Evolutionary conservation across 352 stramenopile genomes (phyloP).

Genomic region (Pelagophyceae sp.): DNA sequence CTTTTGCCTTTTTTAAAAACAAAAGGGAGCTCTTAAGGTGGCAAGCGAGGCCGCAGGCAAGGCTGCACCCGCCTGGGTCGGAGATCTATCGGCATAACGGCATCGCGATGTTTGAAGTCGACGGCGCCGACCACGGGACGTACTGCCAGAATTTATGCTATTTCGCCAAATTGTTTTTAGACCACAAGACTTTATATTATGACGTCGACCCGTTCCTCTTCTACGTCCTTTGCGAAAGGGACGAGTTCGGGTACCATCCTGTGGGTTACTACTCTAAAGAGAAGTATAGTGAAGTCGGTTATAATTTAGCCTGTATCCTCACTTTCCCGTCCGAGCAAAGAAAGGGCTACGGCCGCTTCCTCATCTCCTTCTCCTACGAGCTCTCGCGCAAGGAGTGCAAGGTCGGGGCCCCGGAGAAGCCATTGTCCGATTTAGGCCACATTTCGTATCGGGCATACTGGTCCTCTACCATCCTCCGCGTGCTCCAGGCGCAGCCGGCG

Average conservation of each 20-base stretch:
- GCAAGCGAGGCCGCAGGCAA: slow-evolving; percentile 37
- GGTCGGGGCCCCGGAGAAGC: slow-evolving; percentile 75
- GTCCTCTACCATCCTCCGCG: slow-evolving; percentile 56
- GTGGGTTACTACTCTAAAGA: slow-evolving; percentile 85
- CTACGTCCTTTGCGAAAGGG: slow-evolving; percentile 73
- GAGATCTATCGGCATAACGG: slow-evolving; percentile 37
- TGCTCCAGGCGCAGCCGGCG: slow-evolving; percentile 49
- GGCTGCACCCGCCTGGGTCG: slow-evolving; percentile 55
- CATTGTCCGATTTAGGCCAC: slow-evolving; percentile 70
- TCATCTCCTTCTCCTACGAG: slow-evolving; percentile 80
- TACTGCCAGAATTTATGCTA: slow-evolving; percentile 82
- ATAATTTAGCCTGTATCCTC: slow-evolving; percentile 82
- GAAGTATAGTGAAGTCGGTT: slow-evolving; percentile 75
- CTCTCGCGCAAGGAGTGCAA: slow-evolving; percentile 76
- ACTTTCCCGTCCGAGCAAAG: slow-evolving; percentile 72
- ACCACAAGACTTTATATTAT: slow-evolving; percentile 84
- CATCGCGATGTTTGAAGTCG: slow-evolving; percentile 68
- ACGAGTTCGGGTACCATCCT: slow-evolving; percentile 67
- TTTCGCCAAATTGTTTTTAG: slow-evolving; percentile 78
- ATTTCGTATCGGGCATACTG: slow-evolving; percentile 60
- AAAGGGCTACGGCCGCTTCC: slow-evolving; percentile 74
- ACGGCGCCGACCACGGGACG: slow-evolving; percentile 60
- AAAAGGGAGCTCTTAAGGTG: slow-evolving; percentile 59
- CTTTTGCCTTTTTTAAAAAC: slow-evolving; percentile 58
- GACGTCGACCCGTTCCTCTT: slow-evolving; percentile 82